phyloP scores from a whole-genome alignment of 345 rosid species.

The Rubroshorea leprosula region DNA sequence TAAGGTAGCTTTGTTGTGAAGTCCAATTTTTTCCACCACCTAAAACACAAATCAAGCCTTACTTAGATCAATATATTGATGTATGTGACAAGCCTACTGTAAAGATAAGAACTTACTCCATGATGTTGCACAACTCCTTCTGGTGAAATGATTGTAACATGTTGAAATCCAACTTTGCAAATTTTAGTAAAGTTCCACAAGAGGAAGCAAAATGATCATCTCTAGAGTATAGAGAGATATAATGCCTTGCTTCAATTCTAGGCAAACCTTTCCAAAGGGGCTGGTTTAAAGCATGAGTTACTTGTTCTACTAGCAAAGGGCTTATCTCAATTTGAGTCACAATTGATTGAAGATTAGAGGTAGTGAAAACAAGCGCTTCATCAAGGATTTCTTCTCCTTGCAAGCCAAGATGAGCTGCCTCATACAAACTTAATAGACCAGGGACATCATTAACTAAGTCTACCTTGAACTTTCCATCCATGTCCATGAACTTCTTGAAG shows the following conservation, averaged over 20 bases:
- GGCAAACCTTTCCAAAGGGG: conserved; percentile 16
- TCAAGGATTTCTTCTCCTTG: conserved; percentile 21
- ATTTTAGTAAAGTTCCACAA: conserved; percentile 1
- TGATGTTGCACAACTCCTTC: conserved; percentile 11
- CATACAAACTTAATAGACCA: conserved; percentile 26
- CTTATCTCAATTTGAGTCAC: background rate
- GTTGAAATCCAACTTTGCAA: conserved; percentile 37
- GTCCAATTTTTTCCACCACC: conserved; percentile 27
- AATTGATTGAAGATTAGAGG: background rate
- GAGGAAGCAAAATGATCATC: background rate
- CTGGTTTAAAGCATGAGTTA: conserved; percentile 15
- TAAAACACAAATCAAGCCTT: background rate
- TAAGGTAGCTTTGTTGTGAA: too few species aligned
- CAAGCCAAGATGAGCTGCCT: conserved; percentile 24
- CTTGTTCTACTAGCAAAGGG: conserved; percentile 8
- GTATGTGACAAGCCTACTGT: too few species aligned
- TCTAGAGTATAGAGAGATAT: conserved; percentile 9
- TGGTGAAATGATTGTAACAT: conserved; percentile 19
- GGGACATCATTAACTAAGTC: background rate
- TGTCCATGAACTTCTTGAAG: conserved; percentile 24
- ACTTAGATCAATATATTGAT: too few species aligned
- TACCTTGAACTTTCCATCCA: conserved; percentile 19
- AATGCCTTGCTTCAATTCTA: conserved; percentile 20
- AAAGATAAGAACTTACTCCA: conserved; percentile 5
- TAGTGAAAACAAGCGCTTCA: conserved; percentile 20